Percentiles rank a stretch among this genome's conserved stretches.
phyloP scores from a whole-genome alignment of 495 filamentous ascomycete species.

The Podospora anserina region DNA sequence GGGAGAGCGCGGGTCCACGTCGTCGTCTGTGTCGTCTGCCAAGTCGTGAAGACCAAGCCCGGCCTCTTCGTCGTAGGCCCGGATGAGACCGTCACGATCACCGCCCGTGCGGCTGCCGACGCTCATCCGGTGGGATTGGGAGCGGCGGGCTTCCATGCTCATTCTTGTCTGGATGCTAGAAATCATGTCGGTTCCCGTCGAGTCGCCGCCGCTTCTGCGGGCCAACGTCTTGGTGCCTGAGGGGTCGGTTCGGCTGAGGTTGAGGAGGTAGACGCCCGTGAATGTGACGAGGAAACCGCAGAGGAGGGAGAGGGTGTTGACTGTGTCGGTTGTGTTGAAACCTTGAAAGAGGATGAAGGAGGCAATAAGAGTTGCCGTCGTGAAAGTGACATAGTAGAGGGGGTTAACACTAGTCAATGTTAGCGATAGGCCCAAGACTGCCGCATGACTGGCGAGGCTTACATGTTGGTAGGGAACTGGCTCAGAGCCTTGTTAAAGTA shows the following conservation, averaged over 20 bases:
- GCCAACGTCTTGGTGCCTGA: slow-evolving; percentile 69
- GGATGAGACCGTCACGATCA: slow-evolving; percentile 78
- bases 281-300: slow-evolving; percentile 96
- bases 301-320: slow-evolving; percentile 86
- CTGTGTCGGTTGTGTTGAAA: slow-evolving; percentile 91
- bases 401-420: slow-evolving; percentile 75
- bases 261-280: slow-evolving; percentile 93
- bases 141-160: slow-evolving; percentile 83
- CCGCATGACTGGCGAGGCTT: slow-evolving; percentile 19
- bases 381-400: slow-evolving; percentile 99
- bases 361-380: slow-evolving; percentile 87
- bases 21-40: slow-evolving; percentile 67
- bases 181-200: slow-evolving; percentile 85
- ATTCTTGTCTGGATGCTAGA: slow-evolving; percentile 82
- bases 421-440: slow-evolving; percentile 23
- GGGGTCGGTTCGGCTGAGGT: slow-evolving; percentile 86
- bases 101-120: slow-evolving; percentile 56
- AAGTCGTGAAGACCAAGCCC: slow-evolving; percentile 61
- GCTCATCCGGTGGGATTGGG: slow-evolving; percentile 49
- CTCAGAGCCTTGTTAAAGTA: slow-evolving; percentile 99
- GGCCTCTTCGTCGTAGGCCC: slow-evolving; percentile 72
- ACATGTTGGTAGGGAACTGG: slow-evolving; percentile 97
- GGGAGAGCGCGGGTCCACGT: slow-evolving; percentile 41
- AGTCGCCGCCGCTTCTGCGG: slow-evolving; percentile 62
- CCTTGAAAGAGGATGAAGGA: slow-evolving; percentile 97